Base-by-base conservation (phyloP, 2,329 filamentous ascomycete genomes). In the Pyrenochaeta sp. region DNA sequence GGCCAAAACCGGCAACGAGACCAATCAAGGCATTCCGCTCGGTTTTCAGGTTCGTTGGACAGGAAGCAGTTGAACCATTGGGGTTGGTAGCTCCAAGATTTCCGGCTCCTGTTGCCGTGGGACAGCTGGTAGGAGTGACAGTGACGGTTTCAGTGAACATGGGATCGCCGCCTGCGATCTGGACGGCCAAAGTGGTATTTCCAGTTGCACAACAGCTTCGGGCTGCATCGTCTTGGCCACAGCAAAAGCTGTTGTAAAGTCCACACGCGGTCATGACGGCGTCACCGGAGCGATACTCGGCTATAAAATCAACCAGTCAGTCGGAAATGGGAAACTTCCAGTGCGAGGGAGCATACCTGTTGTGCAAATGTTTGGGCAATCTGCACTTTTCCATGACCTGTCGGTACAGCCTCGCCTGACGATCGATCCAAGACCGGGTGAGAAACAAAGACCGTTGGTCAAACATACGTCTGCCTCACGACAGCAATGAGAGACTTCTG, bases 341-440 rank as follows among this genome's bases (percentile, higher is more conserved):
- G n/a, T n/a, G n/a, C n/a, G n/a, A n/a, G n/a, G n/a, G n/a, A 11
- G n/a, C 29, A 10, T 35, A 35, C 39, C 39, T 14, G 15, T 35
- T 4, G n/a, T 41, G 30, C 39, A 41, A 17, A 35, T 21, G 22
- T 41, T 22, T 1, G 29, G 29, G n/a, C 39, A 41, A 15, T 27
- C 13, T 9, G 29, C 18, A 7, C 31, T 23, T 8, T 41, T 35
- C 39, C 39, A 41, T 3, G 14, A 11, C 9, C 5, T n/a, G 26
- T 41, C 39, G n/a, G 39, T 41, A 13, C 39, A 41, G 29, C 29
- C 39, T 34, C 39, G 29, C 22, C 39, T 23, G 3, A 41, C 28
- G 20, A 35, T 41, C 6, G 39, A 35, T 22, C 30, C 30, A 14
- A 41, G 13, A 2, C 39, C 39, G 5, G 39, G 22, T 7, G 39